These are phyloP conservation scores for Verticillium klebahnii DNA, from an alignment of 2,329 filamentous ascomycete genomes.

Conservation along the genomic window DNA sequence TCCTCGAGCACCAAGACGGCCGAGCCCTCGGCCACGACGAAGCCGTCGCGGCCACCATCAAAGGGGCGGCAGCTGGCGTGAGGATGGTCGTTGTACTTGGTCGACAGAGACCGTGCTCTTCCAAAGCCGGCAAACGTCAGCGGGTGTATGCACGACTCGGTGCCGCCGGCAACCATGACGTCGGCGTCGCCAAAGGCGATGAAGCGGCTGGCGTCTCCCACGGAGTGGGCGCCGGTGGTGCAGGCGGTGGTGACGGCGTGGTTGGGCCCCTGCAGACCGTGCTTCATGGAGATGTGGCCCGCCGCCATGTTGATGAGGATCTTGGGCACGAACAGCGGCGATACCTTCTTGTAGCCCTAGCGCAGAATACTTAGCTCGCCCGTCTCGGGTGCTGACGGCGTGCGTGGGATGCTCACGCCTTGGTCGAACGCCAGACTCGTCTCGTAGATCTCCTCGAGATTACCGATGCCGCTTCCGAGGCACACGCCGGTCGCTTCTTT, in stretches of 20 bases:
- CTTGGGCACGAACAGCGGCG: constrained; percentile 87
- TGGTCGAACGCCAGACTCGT: constrained; percentile 73
- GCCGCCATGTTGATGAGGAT: constrained; percentile 93
- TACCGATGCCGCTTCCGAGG: constrained; percentile 92
- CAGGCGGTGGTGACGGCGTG: constrained; percentile 92
- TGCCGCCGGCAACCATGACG: constrained; percentile 93
- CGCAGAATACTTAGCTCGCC: constrained; percentile 9
- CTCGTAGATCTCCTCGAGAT: constrained; percentile 83
- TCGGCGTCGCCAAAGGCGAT: constrained; percentile 88
- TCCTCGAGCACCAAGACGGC: constrained; percentile 87
- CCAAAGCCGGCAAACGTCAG: constrained; percentile 90
- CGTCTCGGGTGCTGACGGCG: constrained; percentile 8
- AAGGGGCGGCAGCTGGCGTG: constrained; percentile 77
- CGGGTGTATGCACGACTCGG: constrained; percentile 94
- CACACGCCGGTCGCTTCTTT: constrained; percentile 82
- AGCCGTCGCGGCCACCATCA: constrained; percentile 73
- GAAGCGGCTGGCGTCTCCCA: constrained; percentile 90
- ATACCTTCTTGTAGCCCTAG: constrained; percentile 88
- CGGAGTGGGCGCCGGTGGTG: constrained; percentile 90
- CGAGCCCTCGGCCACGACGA: constrained; percentile 90
- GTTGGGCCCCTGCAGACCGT: constrained; percentile 86
- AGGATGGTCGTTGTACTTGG: constrained; percentile 71
- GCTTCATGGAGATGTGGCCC: constrained; percentile 89
- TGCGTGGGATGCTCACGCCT: constrained; percentile 49
- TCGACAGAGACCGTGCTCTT: constrained; percentile 79